phyloP scores from a whole-genome alignment of 2,329 filamentous ascomycete genomes.

The Scedosporium apiospermum region DNA sequence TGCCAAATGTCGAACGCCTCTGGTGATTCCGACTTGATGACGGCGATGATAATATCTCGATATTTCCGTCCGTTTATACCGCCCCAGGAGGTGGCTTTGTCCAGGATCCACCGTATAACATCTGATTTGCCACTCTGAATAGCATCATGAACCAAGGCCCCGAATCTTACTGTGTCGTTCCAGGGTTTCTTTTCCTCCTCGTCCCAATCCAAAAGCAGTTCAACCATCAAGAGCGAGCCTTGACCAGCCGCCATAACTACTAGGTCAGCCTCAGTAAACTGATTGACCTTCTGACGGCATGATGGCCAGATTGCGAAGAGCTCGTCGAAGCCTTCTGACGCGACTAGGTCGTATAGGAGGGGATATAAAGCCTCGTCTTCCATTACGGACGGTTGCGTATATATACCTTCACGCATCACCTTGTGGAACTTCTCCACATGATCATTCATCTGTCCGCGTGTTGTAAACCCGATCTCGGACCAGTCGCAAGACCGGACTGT shows the following conservation, averaged over 20 bases:
- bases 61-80: not conserved
- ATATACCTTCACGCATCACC: not conserved
- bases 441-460: not conserved
- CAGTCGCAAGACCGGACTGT: conserved; percentile 13
- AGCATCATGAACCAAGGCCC: not conserved
- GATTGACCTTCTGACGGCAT: not conserved
- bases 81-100: not conserved
- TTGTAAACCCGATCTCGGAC: conserved; percentile 13
- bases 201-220: not conserved
- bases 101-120: not conserved
- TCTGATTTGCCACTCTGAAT: not conserved
- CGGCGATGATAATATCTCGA: not conserved
- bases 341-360: not conserved
- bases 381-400: not conserved
- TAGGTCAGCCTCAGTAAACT: not conserved
- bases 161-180: not conserved
- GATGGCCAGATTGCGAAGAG: not conserved
- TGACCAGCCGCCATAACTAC: not conserved
- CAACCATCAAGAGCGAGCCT: not conserved
- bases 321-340: not conserved
- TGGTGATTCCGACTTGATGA: not conserved
- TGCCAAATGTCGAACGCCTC: not conserved
- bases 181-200: not conserved
- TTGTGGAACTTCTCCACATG: not conserved
- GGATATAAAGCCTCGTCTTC: not conserved